Evolutionary conservation across 1,284 basidiomycete species (phyloP).

Genomic region (Microbotryum lychnidis-dioicae): DNA sequence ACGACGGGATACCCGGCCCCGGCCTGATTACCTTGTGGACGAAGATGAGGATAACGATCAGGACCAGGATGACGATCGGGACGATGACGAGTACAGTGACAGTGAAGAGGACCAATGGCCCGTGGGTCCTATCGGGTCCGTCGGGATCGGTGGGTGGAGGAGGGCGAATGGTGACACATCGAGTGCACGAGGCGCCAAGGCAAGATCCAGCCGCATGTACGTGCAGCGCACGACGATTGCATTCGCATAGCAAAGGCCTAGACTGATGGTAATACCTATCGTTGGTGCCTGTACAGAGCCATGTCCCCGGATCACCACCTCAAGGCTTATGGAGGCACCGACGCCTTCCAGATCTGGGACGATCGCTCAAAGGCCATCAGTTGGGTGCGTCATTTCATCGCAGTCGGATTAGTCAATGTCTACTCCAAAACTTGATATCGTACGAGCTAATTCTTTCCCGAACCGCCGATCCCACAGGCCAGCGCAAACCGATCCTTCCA

Average conservation of each 20-base stretch:
- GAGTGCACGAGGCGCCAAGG: no score
- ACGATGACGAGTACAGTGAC: slow-evolving; percentile 10
- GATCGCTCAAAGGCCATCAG: slow-evolving; percentile 11
- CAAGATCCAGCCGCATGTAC: not conserved
- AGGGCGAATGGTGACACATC: not conserved
- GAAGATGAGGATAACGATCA: not conserved
- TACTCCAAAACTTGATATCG: no score
- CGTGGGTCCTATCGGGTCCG: slow-evolving; percentile 22
- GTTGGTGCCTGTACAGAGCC: not conserved
- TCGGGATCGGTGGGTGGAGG: slow-evolving; percentile 19
- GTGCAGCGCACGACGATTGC: not conserved
- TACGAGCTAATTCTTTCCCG: no score
- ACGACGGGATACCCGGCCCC: no score
- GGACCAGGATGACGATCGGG: not conserved
- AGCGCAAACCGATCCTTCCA: slow-evolving; percentile 27
- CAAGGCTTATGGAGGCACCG: slow-evolving; percentile 1
- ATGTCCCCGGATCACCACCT: not conserved
- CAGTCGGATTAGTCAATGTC: not conserved
- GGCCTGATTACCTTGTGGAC: not conserved
- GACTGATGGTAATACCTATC: no score
- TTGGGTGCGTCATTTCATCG: slow-evolving; percentile 11
- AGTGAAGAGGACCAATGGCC: slow-evolving; percentile 29
- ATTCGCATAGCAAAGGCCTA: no score
- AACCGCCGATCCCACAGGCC: slow-evolving; percentile 7
- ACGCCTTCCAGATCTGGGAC: slow-evolving; percentile 22